Percentiles rank a stretch among this genome's conserved stretches.
phyloP scores from a whole-genome alignment of 768 basidiomycete genomes.

The Boletellus sp. region DNA sequence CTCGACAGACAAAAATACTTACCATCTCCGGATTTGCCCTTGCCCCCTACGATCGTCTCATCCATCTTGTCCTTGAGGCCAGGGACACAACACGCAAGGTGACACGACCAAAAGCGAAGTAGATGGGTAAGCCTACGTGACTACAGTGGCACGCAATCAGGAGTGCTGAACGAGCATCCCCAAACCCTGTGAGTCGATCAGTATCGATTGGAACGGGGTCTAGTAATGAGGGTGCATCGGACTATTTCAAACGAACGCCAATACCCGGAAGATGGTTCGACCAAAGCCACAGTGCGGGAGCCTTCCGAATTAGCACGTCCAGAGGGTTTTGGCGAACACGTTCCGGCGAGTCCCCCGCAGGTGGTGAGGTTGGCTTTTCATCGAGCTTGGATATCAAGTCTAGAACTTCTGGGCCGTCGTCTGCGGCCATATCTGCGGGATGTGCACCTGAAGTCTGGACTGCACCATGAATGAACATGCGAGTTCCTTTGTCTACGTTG shows the following conservation, averaged over 20 bases:
- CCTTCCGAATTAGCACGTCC: too few species aligned
- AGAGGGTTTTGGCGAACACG: too few species aligned
- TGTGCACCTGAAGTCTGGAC: neutral
- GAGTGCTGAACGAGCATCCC: neutral
- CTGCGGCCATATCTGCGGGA: neutral
- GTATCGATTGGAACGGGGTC: neutral
- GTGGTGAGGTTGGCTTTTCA: too few species aligned
- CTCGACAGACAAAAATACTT: constrained; percentile 5
- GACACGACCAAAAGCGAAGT: neutral
- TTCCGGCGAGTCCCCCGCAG: too few species aligned
- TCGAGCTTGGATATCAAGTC: too few species aligned
- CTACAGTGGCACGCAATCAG: too few species aligned
- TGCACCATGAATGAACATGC: neutral
- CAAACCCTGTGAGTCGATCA: neutral
- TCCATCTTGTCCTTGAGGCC: neutral
- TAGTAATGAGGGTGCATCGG: neutral
- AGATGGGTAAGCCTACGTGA: neutral
- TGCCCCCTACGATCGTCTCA: neutral
- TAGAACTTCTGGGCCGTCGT: too few species aligned
- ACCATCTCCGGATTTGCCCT: constrained; percentile 1
- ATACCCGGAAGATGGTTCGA: neutral
- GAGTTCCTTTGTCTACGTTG: neutral
- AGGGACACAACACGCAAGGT: neutral
- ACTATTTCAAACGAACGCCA: neutral
- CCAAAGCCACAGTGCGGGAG: neutral